Conservation (phyloP, 441 rosid genomes). For the Pelargonium australe region DNA sequence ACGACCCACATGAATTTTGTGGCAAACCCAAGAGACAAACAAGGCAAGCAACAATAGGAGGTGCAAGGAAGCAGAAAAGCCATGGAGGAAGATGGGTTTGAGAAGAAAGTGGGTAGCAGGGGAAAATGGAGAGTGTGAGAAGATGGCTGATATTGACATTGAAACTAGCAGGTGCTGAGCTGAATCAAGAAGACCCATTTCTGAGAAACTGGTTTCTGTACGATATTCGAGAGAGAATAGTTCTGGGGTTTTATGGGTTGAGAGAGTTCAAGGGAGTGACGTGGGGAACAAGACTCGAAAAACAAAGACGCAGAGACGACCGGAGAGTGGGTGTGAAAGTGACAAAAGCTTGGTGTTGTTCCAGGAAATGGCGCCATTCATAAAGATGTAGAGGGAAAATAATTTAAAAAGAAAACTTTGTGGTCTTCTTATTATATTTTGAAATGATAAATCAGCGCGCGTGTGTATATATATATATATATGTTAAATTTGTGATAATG, state of each 20-base stretch:
- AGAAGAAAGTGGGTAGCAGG: slow-evolving; percentile 36
- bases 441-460: no score
- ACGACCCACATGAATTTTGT: slow-evolving; percentile 25
- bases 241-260: not conserved
- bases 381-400: no score
- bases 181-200: slow-evolving; percentile 27
- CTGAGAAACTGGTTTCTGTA: no score
- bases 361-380: not conserved
- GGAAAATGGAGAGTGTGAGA: slow-evolving; percentile 15
- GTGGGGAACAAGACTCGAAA: not conserved
- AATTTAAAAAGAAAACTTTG: no score
- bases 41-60: slow-evolving; percentile 44
- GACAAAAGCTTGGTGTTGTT: not conserved
- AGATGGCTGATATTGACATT: not conserved
- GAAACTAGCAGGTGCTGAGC: not conserved
- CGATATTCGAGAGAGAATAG: not conserved
- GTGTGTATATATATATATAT: no score
- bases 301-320: not conserved
- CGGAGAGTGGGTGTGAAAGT: not conserved
- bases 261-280: slow-evolving; percentile 8
- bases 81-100: slow-evolving; percentile 37
- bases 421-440: no score
- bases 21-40: slow-evolving; percentile 35
- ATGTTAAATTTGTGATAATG: no score
- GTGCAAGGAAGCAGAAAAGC: slow-evolving; percentile 47